Base-by-base conservation (phyloP, 1,284 basidiomycete genomes). In the Thecaphora frezii region DNA sequence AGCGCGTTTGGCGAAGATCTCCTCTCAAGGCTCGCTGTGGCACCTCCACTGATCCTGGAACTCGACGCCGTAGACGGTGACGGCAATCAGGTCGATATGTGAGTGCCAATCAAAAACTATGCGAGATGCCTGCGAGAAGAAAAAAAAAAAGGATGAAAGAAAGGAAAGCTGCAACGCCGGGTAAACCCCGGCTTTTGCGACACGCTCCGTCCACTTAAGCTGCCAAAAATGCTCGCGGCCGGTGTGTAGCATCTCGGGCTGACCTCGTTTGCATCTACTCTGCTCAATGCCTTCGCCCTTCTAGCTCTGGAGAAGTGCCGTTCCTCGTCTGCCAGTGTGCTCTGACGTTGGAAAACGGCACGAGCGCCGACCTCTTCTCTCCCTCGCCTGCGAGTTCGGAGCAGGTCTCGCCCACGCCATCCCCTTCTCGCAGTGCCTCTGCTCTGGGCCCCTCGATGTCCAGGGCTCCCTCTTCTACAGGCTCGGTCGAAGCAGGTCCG, bases 291-390 rank as follows among this genome's bases (percentile, higher is more conserved):
- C 16, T 37, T 19, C 23, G 5, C 33, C 22, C 14, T 16, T 48
- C 19, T 41, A 56, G 48, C 1, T 39, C 41, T 5, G 60, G 41
- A 30, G 67, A 72, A 26, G 40, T 68, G 8, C 62, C 69, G 12
- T 65, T 64, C 40, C 43, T 72, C 4, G 56, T 69, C 36, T 72
- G 69, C 28, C 67, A 70, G 24, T 69, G 63, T 21, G 59, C 63
- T 26, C 51, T 72, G 26, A 42, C 66, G 16, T 46, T 51, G 26
- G 60, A 72, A 23, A 9, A 52, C 3, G 65, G 65, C 12, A 16
- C 25, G 1, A 26, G 39, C 1, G 68, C 68, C 18, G 65, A 70
- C 26, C 57, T 67, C 53, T 43, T 65, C 12, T 26, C 38, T 18
- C 48, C 48, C 3, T 33, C 18, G 28, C 30, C 30, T 13, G 28